These are phyloP conservation scores for Zygosaccharomyces pseudobailii DNA, from an alignment of 1,139 yeast genomes.

Conservation along the genomic window DNA sequence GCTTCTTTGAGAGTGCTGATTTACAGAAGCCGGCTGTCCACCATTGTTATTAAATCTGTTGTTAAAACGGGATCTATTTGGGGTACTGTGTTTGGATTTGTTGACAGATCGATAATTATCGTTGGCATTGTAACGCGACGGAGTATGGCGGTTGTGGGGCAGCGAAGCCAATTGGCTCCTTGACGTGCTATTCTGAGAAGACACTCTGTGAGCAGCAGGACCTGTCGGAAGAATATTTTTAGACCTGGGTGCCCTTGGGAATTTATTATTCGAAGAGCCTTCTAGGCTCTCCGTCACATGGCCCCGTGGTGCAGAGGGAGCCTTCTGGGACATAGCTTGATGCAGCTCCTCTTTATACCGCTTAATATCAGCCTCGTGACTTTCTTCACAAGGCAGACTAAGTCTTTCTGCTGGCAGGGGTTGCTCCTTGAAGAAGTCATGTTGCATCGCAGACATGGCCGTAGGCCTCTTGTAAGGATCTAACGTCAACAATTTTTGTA, in stretches of 20 bases:
- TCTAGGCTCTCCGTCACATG: slow-evolving; percentile 22
- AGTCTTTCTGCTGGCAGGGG: slow-evolving; percentile 58
- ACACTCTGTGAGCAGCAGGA: not conserved
- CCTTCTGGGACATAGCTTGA: slow-evolving; percentile 31
- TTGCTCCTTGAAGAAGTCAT: slow-evolving; percentile 57
- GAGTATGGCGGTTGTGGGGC: slow-evolving; percentile 6
- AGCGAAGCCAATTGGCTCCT: not conserved
- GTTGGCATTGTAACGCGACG: slow-evolving; percentile 1
- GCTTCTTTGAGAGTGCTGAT: not conserved
- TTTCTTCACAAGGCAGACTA: slow-evolving; percentile 75
- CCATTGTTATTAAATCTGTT: slow-evolving; percentile 5
- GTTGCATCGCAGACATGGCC: slow-evolving; percentile 71
- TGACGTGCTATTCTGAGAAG: not conserved
- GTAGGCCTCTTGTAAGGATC: slow-evolving; percentile 73
- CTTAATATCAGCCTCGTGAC: slow-evolving; percentile 83
- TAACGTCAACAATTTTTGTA: slow-evolving; percentile 52
- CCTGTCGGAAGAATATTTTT: not conserved
- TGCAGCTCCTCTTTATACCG: slow-evolving; percentile 46
- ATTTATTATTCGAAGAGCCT: slow-evolving; percentile 1
- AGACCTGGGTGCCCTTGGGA: slow-evolving; percentile 6
- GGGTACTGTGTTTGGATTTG: not conserved
- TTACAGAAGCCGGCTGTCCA: slow-evolving; percentile 1
- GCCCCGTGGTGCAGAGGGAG: slow-evolving; percentile 33
- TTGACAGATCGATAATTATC: not conserved
- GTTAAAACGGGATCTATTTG: slow-evolving; percentile 4